phyloP scores from a whole-genome alignment of 495 filamentous ascomycete species.

The Podospora pseudoanserina region DNA sequence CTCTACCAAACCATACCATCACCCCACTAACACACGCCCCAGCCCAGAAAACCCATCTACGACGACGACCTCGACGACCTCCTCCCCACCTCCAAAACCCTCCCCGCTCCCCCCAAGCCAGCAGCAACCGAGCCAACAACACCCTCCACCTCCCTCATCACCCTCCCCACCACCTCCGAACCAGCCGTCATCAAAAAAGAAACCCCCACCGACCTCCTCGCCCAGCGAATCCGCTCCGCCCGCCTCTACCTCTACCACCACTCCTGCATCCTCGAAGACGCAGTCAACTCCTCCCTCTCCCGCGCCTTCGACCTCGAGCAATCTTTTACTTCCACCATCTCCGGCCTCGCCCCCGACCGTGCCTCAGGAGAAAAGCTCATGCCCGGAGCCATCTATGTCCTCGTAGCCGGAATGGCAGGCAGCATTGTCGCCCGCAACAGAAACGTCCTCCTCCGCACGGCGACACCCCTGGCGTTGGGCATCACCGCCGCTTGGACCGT shows the following conservation, averaged over 20 bases:
- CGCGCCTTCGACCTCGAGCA: conserved; percentile 73
- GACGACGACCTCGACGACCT: conserved; percentile 63
- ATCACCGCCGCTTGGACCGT: conserved; percentile 70
- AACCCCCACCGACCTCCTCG: conserved; percentile 62
- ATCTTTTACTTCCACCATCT: conserved; percentile 79
- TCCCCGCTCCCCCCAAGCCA: conserved; percentile 13
- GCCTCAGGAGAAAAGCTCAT: conserved; percentile 79
- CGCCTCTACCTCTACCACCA: conserved; percentile 79
- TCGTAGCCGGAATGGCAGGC: conserved; percentile 88
- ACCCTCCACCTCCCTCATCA: conserved; percentile 33
- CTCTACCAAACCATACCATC: not conserved
- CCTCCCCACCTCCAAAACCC: conserved; percentile 30
- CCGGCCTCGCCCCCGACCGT: conserved; percentile 76
- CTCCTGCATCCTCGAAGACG: conserved; percentile 66
- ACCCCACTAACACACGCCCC: not conserved
- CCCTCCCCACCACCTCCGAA: conserved; percentile 27
- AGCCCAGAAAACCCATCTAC: conserved; percentile 78
- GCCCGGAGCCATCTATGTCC: conserved; percentile 82
- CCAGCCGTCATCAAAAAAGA: conserved; percentile 41
- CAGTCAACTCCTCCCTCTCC: conserved; percentile 72
- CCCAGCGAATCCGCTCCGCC: conserved; percentile 70
- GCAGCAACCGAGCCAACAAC: conserved; percentile 17
- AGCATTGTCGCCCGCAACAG: conserved; percentile 83
- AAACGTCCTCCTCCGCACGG: conserved; percentile 69
- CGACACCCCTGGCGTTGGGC: conserved; percentile 67